phyloP scores from a whole-genome alignment of 352 stramenopile genomes.

The Globisporangium irregulare region DNA sequence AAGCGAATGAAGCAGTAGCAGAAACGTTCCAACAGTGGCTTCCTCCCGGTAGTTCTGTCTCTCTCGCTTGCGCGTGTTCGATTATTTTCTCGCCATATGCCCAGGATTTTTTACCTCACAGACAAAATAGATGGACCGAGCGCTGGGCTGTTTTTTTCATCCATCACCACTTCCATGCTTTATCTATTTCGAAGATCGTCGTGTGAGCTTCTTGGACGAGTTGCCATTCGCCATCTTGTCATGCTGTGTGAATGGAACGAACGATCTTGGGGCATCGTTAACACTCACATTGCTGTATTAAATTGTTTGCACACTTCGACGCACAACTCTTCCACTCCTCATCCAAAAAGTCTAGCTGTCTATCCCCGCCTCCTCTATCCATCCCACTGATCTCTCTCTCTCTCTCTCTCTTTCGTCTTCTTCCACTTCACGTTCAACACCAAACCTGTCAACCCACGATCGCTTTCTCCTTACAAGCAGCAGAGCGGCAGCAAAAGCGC shows the following conservation, averaged over 20 bases:
- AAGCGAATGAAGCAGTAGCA: not conserved
- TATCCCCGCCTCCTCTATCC: too few relatives aligned
- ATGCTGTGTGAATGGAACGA: not conserved
- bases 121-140: not conserved
- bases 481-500: conserved; percentile 65
- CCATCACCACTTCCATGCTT: not conserved
- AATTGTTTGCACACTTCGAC: not conserved
- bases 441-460: not conserved
- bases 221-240: not conserved
- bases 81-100: not conserved
- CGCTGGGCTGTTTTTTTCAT: not conserved
- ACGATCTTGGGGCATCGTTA: not conserved
- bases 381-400: too few relatives aligned
- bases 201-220: not conserved
- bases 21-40: not conserved
- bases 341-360: not conserved
- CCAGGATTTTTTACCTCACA: not conserved
- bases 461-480: conserved; percentile 41
- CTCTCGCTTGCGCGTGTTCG: not conserved
- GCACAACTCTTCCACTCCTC: not conserved
- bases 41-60: not conserved
- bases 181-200: not conserved
- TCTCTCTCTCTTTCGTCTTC: not conserved
- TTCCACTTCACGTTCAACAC: not conserved
- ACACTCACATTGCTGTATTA: not conserved